A percentile compares a stretch with the other conserved stretches of the same genome.
These are phyloP conservation scores for Ustilago crameri DNA, from an alignment of 1,284 basidiomycete species.

Conservation along the genomic window DNA sequence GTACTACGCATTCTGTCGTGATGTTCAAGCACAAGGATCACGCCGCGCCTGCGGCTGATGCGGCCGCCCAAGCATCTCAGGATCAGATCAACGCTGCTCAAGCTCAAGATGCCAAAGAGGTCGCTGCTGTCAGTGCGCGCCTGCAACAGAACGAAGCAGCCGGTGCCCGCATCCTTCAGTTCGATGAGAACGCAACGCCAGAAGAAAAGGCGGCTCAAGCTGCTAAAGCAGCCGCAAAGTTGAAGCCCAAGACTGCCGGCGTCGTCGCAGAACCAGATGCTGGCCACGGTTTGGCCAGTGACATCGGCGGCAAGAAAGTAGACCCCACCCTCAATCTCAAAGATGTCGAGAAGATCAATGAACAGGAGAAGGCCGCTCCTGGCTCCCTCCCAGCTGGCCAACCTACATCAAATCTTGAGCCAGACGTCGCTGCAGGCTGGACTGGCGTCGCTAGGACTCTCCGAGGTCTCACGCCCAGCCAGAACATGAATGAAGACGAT, in stretches of 20 bases:
- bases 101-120: constrained; percentile 44
- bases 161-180: constrained; percentile 58
- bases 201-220: constrained; percentile 62
- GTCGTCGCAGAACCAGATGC: constrained; percentile 20
- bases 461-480: constrained; percentile 28
- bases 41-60: constrained; percentile 15
- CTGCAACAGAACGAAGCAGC: constrained; percentile 47
- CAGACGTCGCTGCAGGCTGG: constrained; percentile 60
- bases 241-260: constrained; percentile 50
- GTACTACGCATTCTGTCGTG: neutral
- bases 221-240: constrained; percentile 39
- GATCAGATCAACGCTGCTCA: constrained; percentile 42
- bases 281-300: constrained; percentile 46
- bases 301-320: constrained; percentile 57
- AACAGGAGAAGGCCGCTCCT: constrained; percentile 47
- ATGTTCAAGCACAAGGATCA: constrained; percentile 45
- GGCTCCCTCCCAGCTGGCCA: constrained; percentile 56
- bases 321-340: constrained; percentile 54
- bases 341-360: constrained; percentile 60
- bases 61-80: constrained; percentile 16
- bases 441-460: constrained; percentile 50
- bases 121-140: constrained; percentile 31
- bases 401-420: constrained; percentile 46
- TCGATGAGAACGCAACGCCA: constrained; percentile 62
- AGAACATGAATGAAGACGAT: constrained; percentile 38